Percentiles rank a stretch among this genome's conserved stretches.
These are phyloP conservation scores for Alternaria sp. DNA, from an alignment of 2,329 filamentous ascomycete species.

Conservation along the genomic window DNA sequence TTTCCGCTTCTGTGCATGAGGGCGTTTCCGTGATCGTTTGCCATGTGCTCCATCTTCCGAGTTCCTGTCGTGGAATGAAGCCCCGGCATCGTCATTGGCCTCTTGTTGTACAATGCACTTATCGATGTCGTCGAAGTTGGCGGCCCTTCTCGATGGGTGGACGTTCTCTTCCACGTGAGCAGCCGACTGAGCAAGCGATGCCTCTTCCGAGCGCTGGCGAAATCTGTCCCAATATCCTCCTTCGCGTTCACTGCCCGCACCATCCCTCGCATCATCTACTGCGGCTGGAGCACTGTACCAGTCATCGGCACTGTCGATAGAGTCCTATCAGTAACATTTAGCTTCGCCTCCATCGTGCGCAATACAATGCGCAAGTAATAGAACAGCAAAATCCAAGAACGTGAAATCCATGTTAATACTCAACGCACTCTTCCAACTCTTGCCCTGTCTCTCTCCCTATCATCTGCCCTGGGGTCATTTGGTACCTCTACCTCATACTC, in stretches of 20 bases:
- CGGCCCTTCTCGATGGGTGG: not conserved
- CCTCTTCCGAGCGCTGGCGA: not conserved
- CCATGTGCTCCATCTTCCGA: not conserved
- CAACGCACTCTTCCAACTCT: constrained; percentile 38
- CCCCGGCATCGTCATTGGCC: not conserved
- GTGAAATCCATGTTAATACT: constrained; percentile 20
- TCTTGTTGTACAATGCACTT: not conserved
- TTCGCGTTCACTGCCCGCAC: not conserved
- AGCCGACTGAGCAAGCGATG: not conserved
- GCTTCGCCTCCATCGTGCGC: not conserved
- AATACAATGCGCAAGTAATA: not conserved
- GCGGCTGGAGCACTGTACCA: not conserved
- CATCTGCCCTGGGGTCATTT: constrained; percentile 25
- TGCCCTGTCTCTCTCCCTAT: constrained; percentile 26
- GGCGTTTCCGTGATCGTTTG: not conserved
- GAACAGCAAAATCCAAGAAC: not conserved
- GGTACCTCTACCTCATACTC: constrained; percentile 76
- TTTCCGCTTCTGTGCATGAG: not conserved
- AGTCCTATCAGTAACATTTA: constrained; percentile 4
- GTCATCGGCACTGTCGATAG: not conserved
- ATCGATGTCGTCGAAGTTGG: not conserved
- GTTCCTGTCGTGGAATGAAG: not conserved
- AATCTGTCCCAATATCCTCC: not conserved
- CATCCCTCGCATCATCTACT: not conserved
- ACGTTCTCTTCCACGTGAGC: not conserved